Evolutionary conservation across 768 basidiomycete species (phyloP), one percentile per base, ranked within the genome.

Genomic region (Leccinum variicolor): DNA sequence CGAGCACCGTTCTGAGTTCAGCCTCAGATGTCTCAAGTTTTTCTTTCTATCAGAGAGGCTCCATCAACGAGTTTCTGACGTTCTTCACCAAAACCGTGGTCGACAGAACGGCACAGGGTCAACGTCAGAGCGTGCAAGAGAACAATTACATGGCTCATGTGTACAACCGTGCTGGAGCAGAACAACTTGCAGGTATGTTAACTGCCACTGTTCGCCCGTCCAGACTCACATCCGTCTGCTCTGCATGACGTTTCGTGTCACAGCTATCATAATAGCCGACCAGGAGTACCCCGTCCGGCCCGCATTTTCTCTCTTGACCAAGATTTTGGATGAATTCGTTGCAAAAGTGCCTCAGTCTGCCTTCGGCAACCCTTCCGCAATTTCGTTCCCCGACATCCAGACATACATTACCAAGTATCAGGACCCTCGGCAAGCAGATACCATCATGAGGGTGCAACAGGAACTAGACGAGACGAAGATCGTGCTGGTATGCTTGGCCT

Each of bases 401-500:
- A 80, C 78, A 6, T 98, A 94, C 71, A 74, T 98, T 45, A 78
- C 84, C 70, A 96, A 94, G 75, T 98, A 97, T 71, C 96, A 99
- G 75, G 96, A 99, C 74, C 96, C 96, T 10, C 83, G 86, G 62
- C 94, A 98, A 75, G 96, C 96, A 6, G 96, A 99, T 76, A 89
- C 92, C 19, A 98, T 99, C 69, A 96, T 98, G 95, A 84, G 88
- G 62, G 97, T 99, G 13, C 97, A 99, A 73, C 90, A 94, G 69
- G 97, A 99, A 71, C 76, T 99, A 53, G 97, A 99, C 71, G 97
- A 99, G 78, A 98, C 97, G 3, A 99, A 99, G 88, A 96, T 99
- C 64, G 85, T 98, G 48, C 76, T 99, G 73, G 95, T 96, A 66
- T 58, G 90, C 79, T 28, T 15, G 25, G 23, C 36, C 15, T 7